Evolutionary conservation across 192 early-diverging fungal species (phyloP).

Genomic region (Rhizophlyctis rosea): DNA sequence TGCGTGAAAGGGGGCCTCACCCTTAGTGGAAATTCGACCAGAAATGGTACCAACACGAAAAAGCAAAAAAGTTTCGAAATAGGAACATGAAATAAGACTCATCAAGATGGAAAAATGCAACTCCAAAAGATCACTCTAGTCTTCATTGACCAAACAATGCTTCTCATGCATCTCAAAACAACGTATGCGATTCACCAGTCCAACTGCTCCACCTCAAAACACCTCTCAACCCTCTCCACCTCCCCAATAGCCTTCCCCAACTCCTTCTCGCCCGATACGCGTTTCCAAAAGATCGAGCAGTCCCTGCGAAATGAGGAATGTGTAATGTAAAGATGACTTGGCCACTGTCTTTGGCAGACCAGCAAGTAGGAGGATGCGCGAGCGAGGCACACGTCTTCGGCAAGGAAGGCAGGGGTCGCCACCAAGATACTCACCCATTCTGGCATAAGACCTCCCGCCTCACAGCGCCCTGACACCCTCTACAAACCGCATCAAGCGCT

Average conservation of each 20-base stretch:
- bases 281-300: too few relatives aligned
- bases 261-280: too few relatives aligned
- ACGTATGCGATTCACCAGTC: background rate
- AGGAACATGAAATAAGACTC: background rate
- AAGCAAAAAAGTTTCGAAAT: background rate
- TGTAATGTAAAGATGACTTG: too few relatives aligned
- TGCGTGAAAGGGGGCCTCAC: background rate
- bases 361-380: too few relatives aligned
- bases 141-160: background rate
- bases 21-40: background rate
- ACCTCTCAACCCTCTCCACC: background rate
- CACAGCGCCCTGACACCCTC: background rate
- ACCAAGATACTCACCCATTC: background rate
- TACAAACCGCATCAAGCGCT: background rate
- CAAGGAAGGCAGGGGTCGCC: too few relatives aligned
- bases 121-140: background rate
- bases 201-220: background rate
- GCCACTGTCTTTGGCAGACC: too few relatives aligned
- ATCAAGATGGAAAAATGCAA: background rate
- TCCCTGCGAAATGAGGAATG: too few relatives aligned
- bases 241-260: conserved; percentile 1
- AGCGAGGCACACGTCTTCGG: too few relatives aligned
- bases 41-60: background rate
- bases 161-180: background rate
- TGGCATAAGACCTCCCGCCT: background rate